Conservation (phyloP, 129 eudicot species). For the carrot (Daucus carota) region DNA sequence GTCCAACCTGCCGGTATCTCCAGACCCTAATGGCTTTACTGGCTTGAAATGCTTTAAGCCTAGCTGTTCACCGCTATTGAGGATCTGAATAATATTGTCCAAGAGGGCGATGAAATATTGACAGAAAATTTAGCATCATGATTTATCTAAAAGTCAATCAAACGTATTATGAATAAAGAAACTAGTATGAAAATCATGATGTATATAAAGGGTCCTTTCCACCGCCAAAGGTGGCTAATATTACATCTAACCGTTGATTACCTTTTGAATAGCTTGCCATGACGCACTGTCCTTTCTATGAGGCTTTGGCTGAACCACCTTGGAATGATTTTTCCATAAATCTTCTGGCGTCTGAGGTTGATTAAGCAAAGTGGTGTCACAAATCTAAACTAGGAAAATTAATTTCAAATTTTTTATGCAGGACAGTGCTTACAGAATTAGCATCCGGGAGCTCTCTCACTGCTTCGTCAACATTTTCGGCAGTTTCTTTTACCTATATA, state of each 20-base stretch:
- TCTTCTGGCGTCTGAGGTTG: slow-evolving; percentile 81
- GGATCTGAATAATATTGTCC: slow-evolving; percentile 35
- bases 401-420: not conserved
- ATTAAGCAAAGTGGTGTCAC: not conserved
- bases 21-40: slow-evolving; percentile 82
- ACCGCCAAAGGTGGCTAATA: too few species aligned
- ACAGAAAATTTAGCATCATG: not conserved
- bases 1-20: slow-evolving; percentile 80
- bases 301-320: slow-evolving; percentile 78
- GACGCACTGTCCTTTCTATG: slow-evolving; percentile 69
- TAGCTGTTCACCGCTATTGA: slow-evolving; percentile 67
- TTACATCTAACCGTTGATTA: too few species aligned
- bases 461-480: slow-evolving; percentile 85
- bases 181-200: not conserved
- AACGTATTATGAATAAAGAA: not conserved
- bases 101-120: not conserved
- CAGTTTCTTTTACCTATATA: slow-evolving; percentile 85
- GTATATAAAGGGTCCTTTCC: too few species aligned
- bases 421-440: slow-evolving; percentile 44
- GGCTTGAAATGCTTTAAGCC: slow-evolving; percentile 93
- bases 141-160: not conserved
- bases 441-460: slow-evolving; percentile 99
- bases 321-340: slow-evolving; percentile 89
- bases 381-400: not conserved
- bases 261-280: slow-evolving; percentile 91